A percentile compares a stretch with the other conserved stretches of the same genome.
phyloP scores from a whole-genome alignment of 2,329 filamentous ascomycete genomes.

The Spiromastix sp. region DNA sequence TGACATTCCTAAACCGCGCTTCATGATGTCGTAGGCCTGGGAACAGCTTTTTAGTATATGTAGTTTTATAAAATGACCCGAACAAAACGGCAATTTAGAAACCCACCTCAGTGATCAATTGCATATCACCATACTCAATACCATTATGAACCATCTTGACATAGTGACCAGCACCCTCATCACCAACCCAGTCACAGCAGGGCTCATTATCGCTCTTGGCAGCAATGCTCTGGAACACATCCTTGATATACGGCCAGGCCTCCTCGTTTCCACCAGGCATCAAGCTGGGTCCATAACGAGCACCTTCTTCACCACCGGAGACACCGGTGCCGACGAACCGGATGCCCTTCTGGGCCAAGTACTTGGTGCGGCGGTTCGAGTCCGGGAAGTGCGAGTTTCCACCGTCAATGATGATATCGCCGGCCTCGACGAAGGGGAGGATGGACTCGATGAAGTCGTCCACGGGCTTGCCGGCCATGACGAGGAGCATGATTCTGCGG shows the following conservation, averaged over 20 bases:
- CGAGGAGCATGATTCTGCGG: conserved; percentile 94
- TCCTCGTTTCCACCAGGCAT: conserved; percentile 99
- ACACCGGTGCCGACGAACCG: conserved; percentile 95
- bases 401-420: conserved; percentile 98
- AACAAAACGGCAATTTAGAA: neutral
- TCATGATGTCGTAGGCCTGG: conserved; percentile 98
- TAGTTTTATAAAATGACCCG: neutral
- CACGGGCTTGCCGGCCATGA: conserved; percentile 95
- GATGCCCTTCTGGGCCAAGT: conserved; percentile 78
- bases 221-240: conserved; percentile 94
- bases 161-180: conserved; percentile 98
- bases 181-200: conserved; percentile 99
- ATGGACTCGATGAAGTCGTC: conserved; percentile 98
- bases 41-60: conserved; percentile 10
- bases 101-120: conserved; percentile 93
- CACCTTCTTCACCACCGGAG: conserved; percentile 98
- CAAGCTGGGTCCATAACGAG: conserved; percentile 89
- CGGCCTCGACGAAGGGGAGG: conserved; percentile 68
- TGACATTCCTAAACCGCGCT: conserved; percentile 82
- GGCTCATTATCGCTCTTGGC: conserved; percentile 96
- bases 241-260: conserved; percentile 97
- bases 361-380: conserved; percentile 91
- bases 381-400: conserved; percentile 99
- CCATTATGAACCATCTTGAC: conserved; percentile 99
- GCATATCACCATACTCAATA: conserved; percentile 99